Evolutionary conservation across 2,329 filamentous ascomycete species (phyloP), one percentile per base, ranked within the genome.

Genomic region (Alternaria alternata): DNA sequence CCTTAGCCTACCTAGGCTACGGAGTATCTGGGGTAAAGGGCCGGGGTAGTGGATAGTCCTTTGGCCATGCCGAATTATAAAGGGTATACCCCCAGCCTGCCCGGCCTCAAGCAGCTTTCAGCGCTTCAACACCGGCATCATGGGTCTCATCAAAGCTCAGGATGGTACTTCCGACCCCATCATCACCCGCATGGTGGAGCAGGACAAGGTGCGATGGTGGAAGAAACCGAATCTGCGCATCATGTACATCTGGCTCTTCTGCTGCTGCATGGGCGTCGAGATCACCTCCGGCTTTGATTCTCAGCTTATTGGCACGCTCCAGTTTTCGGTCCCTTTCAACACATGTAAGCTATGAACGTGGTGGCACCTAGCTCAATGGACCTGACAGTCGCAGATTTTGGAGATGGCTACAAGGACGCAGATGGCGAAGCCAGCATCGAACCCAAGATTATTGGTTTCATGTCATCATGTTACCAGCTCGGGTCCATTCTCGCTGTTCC

Each of bases 131-230:
- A 47, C 61, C 66, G 54, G 61, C 64, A 68, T 51, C 60, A 75
- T 76, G 73, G 71, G 58, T 46, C 59, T 75, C 62, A 34, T 71
- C 61, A 70, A 71, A 26, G 56, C 56, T 56, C 57, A 63, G 48
- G 62, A 69, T 65, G 71, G 68, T 38, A 68, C 67, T 14, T 69
- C 78, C 41, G 80, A 82, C 59, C 80, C 80, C 24, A 72, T 81
- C 59, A 71, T 83, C 67, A 80, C 80, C 47, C 76, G 77, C 62
- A 76, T 83, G 69, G 78, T 81, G 30, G 77, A 65, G 60, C 68
- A 71, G 59, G 81, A 82, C 62, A 79, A 74, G 62, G 73, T 80
- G 14, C 72, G 71, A 66, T 82, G 81, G 80, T 82, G 79, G 65
- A 78, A 73, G 68, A 81, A 81, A 58, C 65, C 58, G 18, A 79